Evolutionary conservation across 805 yeast genomes (phyloP).

Genomic region (Candida schatavii): DNA sequence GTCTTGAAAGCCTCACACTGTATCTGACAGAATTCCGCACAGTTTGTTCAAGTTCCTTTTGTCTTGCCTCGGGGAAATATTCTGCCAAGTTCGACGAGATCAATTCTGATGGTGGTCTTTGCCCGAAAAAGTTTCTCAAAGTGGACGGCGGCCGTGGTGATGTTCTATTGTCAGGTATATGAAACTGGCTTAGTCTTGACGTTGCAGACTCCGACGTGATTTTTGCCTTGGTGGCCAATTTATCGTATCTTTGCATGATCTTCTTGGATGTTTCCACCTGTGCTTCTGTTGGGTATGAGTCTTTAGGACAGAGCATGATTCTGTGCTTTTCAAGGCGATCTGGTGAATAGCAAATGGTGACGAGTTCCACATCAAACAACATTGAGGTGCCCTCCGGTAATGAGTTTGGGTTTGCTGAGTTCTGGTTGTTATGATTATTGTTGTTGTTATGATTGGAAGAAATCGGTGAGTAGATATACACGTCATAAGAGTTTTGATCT

Average conservation of each 20-base stretch:
- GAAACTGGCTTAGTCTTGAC: constrained; percentile 18
- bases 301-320: constrained; percentile 61
- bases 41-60: constrained; percentile 70
- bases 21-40: constrained; percentile 80
- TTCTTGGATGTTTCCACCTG: constrained; percentile 58
- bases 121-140: constrained; percentile 65
- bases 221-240: constrained; percentile 16
- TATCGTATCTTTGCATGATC: constrained; percentile 32
- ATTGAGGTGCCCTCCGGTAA: constrained; percentile 24
- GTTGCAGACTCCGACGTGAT: constrained; percentile 6
- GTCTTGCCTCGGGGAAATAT: constrained; percentile 83
- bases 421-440: constrained; percentile 14
- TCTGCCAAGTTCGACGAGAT: constrained; percentile 87
- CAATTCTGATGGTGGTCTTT: constrained; percentile 89
- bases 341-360: constrained; percentile 75
- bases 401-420: constrained; percentile 2
- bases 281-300: constrained; percentile 58
- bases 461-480: constrained; percentile 51
- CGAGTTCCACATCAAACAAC: constrained; percentile 75
- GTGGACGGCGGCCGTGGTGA: constrained; percentile 12
- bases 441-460: constrained; percentile 8
- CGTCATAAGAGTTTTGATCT: constrained; percentile 48
- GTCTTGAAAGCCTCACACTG: constrained; percentile 58
- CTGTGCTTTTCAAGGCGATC: constrained; percentile 70
- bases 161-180: constrained; percentile 17